Evolutionary conservation across 2,329 filamentous ascomycete species (phyloP), one percentile per base, ranked within the genome.

Genomic region (Alternaria sp.): DNA sequence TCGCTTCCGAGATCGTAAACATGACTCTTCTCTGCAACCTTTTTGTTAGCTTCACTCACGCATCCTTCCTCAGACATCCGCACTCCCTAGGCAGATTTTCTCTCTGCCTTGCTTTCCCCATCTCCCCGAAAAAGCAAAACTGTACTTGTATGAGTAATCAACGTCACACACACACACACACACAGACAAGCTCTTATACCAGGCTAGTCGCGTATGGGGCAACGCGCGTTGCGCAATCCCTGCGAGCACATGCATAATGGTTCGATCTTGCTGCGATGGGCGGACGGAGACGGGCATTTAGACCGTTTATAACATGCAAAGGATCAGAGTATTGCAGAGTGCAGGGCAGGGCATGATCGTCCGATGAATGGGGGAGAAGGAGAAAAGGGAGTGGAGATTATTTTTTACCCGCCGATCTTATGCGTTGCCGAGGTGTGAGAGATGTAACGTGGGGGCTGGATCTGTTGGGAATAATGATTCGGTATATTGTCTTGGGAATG

Each of bases 171-270:
- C 30, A 32, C 30, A 32, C 30, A 21, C 21, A 21, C 21, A 30
- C 15, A 12, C 15, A 15, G 5, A 21, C 28, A 19, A 36, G 49
- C 30, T 36, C 10, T 36, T 15, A 36, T 28, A n/a, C 32, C 9
- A 23, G 3, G 49, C 49, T 52, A 52, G 49, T 15, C 49, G 13
- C 10, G 49, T 19, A 36, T 52, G 9, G 28, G 30, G 49, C 28
- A 52, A 52, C 28, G 49, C 49, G 49, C 30, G 19, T 52, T 52
- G 15, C 30, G 13, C 19, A 13, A 52, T 52, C 49, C 49, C 30
- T 52, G 52, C 52, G 30, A 15, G 52, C 52, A 36, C 54, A 36
- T 62, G 62, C 58, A 65, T 57, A 40, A 58, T 40, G 49, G 49
- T 52, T 52, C 49, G 49, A 52, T 36, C 15, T 26, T 40, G 36